A percentile compares a stretch with the other conserved stretches of the same genome.
Conservation (phyloP, 1,284 basidiomycete genomes). For the Malassezia brasiliensis region DNA sequence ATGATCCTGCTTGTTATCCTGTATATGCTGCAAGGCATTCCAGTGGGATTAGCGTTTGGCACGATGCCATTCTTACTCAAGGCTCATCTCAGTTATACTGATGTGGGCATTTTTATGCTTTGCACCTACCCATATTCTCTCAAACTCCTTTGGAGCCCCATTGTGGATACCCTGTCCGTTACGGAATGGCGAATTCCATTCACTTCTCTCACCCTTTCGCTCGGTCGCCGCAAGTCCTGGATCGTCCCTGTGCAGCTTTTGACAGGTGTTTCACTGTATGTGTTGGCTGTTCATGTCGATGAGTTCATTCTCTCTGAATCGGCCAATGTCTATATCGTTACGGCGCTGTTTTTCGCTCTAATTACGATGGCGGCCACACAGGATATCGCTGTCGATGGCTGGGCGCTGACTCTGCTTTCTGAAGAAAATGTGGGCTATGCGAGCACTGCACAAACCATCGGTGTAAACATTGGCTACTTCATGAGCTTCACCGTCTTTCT, state of each 20-base stretch:
- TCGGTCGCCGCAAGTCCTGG: conserved; percentile 94
- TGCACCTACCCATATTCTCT: conserved; percentile 93
- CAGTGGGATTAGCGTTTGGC: conserved; percentile 66
- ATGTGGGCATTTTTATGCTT: conserved; percentile 86
- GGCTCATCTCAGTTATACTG: conserved; percentile 88
- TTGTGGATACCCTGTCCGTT: conserved; percentile 85
- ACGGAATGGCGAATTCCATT: conserved; percentile 50
- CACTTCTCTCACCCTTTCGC: conserved; percentile 22
- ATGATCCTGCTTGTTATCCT: conserved; percentile 78
- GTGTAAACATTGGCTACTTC: conserved; percentile 90
- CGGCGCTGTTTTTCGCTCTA: conserved; percentile 75
- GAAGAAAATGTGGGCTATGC: conserved; percentile 92
- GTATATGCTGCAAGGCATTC: conserved; percentile 89
- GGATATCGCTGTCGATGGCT: conserved; percentile 98
- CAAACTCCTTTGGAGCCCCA: conserved; percentile 93
- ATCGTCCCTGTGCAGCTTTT: conserved; percentile 93
- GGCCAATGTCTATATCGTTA: conserved; percentile 70
- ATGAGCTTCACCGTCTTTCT: conserved; percentile 95
- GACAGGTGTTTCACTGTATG: conserved; percentile 77
- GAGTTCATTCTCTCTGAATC: conserved; percentile 63
- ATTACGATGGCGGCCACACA: conserved; percentile 91
- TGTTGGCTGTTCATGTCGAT: conserved; percentile 72
- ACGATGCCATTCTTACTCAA: conserved; percentile 93
- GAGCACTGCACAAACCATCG: conserved; percentile 94
- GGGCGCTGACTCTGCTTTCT: conserved; percentile 92